These are phyloP conservation scores for Penicillium tannophilum DNA, from an alignment of 495 filamentous ascomycete genomes.

Conservation along the genomic window DNA sequence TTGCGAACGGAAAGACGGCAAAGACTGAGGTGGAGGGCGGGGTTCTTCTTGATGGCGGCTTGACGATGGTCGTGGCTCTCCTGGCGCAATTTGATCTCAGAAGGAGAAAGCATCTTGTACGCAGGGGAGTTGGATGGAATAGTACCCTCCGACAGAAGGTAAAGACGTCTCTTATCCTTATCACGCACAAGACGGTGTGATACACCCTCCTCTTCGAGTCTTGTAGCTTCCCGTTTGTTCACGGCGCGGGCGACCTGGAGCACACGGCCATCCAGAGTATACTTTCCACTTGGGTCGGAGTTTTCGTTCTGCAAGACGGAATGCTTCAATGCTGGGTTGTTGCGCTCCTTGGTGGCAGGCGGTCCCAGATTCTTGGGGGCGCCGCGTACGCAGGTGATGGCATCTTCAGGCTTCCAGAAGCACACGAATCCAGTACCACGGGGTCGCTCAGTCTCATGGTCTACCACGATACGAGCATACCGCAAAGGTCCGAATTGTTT, in stretches of 20 bases:
- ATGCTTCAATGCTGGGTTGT: constrained; percentile 53
- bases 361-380: constrained; percentile 61
- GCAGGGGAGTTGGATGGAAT: constrained; percentile 71
- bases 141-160: constrained; percentile 83
- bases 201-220: constrained; percentile 69
- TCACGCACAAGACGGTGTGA: constrained; percentile 67
- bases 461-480: constrained; percentile 88
- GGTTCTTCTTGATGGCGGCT: constrained; percentile 85
- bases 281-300: constrained; percentile 74
- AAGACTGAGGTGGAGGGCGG: constrained; percentile 82
- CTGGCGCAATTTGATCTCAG: constrained; percentile 85
- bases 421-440: constrained; percentile 94
- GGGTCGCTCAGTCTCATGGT: constrained; percentile 78
- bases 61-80: constrained; percentile 86
- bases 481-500: constrained; percentile 76
- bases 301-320: constrained; percentile 84
- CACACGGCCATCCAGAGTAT: constrained; percentile 86
- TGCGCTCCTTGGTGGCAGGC: constrained; percentile 40
- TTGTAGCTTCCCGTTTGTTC: constrained; percentile 71
- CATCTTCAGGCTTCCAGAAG: constrained; percentile 79
- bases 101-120: constrained; percentile 72
- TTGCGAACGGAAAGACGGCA: constrained; percentile 95
- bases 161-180: constrained; percentile 90
- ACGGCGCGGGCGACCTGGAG: constrained; percentile 85
- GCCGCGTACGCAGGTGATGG: constrained; percentile 66